Evolutionary conservation across 768 basidiomycete genomes (phyloP).

Genomic region (Leccinum arenicola): DNA sequence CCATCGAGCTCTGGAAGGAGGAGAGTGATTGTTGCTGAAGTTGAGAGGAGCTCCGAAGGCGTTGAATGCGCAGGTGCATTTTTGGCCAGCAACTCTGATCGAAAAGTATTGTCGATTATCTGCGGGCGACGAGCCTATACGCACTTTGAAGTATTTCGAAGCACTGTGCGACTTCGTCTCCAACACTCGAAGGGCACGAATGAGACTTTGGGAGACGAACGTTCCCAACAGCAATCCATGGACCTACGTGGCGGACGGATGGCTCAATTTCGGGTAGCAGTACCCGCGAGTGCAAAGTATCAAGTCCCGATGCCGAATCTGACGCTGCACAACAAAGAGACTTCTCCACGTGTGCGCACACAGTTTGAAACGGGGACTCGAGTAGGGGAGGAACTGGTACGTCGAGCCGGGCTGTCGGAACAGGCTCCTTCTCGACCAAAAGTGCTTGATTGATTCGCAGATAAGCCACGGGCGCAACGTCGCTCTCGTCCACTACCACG

Average conservation of each 20-base stretch:
- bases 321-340: slow-evolving; percentile 7
- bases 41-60: slow-evolving; percentile 13
- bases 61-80: slow-evolving; percentile 39
- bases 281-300: neutral
- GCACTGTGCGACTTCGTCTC: slow-evolving; percentile 69
- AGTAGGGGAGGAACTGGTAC: slow-evolving; percentile 51
- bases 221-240: slow-evolving; percentile 73
- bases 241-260: slow-evolving; percentile 34
- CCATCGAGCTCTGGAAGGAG: slow-evolving; percentile 75
- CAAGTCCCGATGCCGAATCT: neutral
- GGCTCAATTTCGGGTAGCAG: slow-evolving; percentile 6
- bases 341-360: slow-evolving; percentile 9
- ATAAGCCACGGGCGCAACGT: slow-evolving; percentile 90
- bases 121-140: slow-evolving; percentile 1
- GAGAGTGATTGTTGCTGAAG: slow-evolving; percentile 67
- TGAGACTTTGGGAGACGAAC: slow-evolving; percentile 33
- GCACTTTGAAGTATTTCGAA: slow-evolving; percentile 65
- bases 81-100: slow-evolving; percentile 49
- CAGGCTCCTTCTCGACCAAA: slow-evolving; percentile 53
- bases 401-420: slow-evolving; percentile 2
- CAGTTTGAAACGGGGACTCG: slow-evolving; percentile 26
- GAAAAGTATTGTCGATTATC: neutral
- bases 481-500: slow-evolving; percentile 75
- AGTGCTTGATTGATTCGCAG: slow-evolving; percentile 71
- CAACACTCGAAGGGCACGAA: slow-evolving; percentile 55